Evolutionary conservation across 2,329 filamentous ascomycete species (phyloP).

Genomic region (Rutstroemia sydowiana): DNA sequence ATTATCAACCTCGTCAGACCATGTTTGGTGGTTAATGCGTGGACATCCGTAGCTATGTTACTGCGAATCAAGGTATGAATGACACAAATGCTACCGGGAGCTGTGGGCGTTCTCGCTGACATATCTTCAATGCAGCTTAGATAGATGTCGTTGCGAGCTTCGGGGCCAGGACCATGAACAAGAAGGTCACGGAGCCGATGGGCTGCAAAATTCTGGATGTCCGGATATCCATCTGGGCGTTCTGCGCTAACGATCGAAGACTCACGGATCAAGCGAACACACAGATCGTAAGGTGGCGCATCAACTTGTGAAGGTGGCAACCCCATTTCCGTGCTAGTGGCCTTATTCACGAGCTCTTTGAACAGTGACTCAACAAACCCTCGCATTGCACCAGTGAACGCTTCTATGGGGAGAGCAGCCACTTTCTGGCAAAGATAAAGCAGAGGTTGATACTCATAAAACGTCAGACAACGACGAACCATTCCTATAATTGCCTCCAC

Average conservation of each 20-base stretch:
- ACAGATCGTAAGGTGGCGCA: conserved; percentile 45
- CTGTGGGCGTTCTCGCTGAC: conserved; percentile 50
- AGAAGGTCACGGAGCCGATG: conserved; percentile 56
- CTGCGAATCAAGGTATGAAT: conserved; percentile 44
- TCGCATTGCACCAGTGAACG: conserved; percentile 55
- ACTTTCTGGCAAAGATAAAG: conserved; percentile 67
- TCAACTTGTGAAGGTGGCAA: conserved; percentile 28
- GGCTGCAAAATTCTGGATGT: conserved; percentile 57
- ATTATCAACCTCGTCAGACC: conserved; percentile 55
- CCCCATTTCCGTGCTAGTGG: conserved; percentile 26
- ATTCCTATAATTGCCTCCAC: conserved; percentile 71
- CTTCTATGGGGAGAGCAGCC: conserved; percentile 52
- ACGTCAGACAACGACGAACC: conserved; percentile 40
- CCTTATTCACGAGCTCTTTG: conserved; percentile 26
- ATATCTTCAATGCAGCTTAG: conserved; percentile 63
- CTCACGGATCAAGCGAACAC: conserved; percentile 64
- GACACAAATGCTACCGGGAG: conserved; percentile 67
- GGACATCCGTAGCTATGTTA: conserved; percentile 44
- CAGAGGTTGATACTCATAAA: conserved; percentile 44
- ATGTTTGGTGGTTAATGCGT: conserved; percentile 51
- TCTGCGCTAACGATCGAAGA: conserved; percentile 51
- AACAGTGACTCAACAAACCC: conserved; percentile 54
- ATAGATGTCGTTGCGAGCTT: conserved; percentile 57
- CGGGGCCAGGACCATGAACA: conserved; percentile 42
- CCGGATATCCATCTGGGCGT: conserved; percentile 48